Conservation (phyloP, 768 basidiomycete genomes). For the Hypholoma fasciculare region DNA sequence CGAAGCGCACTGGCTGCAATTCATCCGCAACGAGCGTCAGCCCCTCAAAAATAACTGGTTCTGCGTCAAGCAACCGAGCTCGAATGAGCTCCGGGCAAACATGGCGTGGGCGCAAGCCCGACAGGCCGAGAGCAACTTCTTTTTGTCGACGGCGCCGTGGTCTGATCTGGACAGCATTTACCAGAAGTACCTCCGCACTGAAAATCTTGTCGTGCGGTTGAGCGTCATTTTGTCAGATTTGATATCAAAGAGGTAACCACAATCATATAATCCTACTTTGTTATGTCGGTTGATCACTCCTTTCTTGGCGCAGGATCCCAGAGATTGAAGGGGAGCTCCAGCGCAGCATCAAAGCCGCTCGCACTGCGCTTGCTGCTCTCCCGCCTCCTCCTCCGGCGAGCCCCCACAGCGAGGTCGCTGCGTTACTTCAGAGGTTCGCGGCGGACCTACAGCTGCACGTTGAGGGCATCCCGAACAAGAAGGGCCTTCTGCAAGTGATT, state of each 20-base stretch:
- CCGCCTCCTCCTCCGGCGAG: slow-evolving; percentile 58
- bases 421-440: slow-evolving; percentile 46
- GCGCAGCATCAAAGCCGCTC: slow-evolving; percentile 40
- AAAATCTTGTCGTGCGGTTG: slow-evolving; percentile 54
- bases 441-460: slow-evolving; percentile 44
- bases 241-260: slow-evolving; percentile 53
- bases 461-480: slow-evolving; percentile 47
- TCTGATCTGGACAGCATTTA: slow-evolving; percentile 48
- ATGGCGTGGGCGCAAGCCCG: slow-evolving; percentile 66
- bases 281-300: too few relatives aligned
- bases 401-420: slow-evolving; percentile 56
- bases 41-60: slow-evolving; percentile 59
- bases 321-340: slow-evolving; percentile 61
- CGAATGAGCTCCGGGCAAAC: slow-evolving; percentile 48
- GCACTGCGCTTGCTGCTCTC: slow-evolving; percentile 27
- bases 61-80: slow-evolving; percentile 56
- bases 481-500: slow-evolving; percentile 59
- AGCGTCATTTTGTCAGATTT: slow-evolving; percentile 63
- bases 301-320: slow-evolving; percentile 47
- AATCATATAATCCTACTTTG: too few relatives aligned
- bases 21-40: slow-evolving; percentile 56
- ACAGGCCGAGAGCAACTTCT: slow-evolving; percentile 55
- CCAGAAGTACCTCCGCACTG: slow-evolving; percentile 56
- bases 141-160: slow-evolving; percentile 54
- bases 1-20: slow-evolving; percentile 53